Conservation (phyloP, 2,329 filamentous ascomycete genomes). For the Aaosphaeria pasadenensis region DNA sequence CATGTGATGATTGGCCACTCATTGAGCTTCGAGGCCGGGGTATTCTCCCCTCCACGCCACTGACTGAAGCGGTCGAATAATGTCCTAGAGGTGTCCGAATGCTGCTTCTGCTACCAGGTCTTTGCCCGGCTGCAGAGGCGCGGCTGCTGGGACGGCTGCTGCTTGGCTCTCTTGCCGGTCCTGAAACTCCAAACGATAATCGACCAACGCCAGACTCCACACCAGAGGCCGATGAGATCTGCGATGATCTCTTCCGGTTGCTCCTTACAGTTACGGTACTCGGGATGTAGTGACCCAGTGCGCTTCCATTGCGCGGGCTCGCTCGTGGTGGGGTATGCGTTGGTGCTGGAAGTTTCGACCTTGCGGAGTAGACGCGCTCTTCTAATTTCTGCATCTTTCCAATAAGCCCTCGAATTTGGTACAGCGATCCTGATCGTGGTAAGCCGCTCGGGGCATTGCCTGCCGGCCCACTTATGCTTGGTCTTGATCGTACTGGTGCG, state of each 20-base stretch:
- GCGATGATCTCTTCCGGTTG: conserved; percentile 63
- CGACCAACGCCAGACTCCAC: conserved; percentile 38
- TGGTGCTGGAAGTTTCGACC: conserved; percentile 86
- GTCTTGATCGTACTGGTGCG: conserved; percentile 38
- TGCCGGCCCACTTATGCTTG: conserved; percentile 45
- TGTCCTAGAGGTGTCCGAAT: conserved; percentile 63
- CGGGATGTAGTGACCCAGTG: conserved; percentile 49
- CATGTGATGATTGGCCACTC: conserved; percentile 52
- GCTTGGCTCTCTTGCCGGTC: conserved; percentile 18
- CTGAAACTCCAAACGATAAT: conserved; percentile 49
- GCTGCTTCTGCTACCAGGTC: conserved; percentile 64
- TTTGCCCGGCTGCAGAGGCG: conserved; percentile 41
- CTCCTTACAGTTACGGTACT: conserved; percentile 61
- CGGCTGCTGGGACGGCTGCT: conserved; percentile 70
- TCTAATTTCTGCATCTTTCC: conserved; percentile 97
- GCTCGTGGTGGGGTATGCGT: conserved; percentile 72
- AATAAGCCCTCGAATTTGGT: conserved; percentile 89
- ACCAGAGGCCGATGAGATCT: conserved; percentile 45
- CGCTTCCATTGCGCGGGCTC: conserved; percentile 65
- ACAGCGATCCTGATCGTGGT: conserved; percentile 69
- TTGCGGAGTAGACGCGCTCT: conserved; percentile 84
- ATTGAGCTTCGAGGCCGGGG: conserved; percentile 68
- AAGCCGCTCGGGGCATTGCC: conserved; percentile 46
- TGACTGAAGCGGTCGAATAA: conserved; percentile 49
- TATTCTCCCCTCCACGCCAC: conserved; percentile 39